Base-by-base conservation (phyloP, 805 yeast genomes). In the Wickerhamomyces xylosicus region DNA sequence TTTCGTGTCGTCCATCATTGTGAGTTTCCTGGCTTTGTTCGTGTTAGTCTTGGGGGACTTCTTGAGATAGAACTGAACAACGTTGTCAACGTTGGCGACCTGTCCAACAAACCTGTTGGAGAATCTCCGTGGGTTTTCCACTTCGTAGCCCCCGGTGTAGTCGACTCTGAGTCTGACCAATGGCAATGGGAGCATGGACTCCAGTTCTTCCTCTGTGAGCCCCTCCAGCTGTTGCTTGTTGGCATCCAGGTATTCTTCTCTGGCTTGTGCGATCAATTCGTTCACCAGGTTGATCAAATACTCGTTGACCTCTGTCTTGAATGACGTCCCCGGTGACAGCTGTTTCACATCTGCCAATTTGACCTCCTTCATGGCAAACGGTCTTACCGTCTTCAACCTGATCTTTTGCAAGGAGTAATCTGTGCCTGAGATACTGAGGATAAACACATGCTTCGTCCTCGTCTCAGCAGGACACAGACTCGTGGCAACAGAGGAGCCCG, bases 401-500 rank as follows among this genome's bases (percentile, higher is more conserved):
- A 87, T 68, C 6, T 80, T 71, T 47, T 81, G 79, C 19, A 82
- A 39, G 1, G 71, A 58, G 48, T 73, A 76, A 34, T 74, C 65
- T 32, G 63, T 67, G 3, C 76, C 78, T n/a, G 72, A 67, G 16
- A 90, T 64, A 35, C 74, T 76, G 44, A 92, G 47, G 2, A 92
- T 64, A 40, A 82, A 89, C 0, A 79, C 89, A 54, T 77, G 71
- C 54, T 92, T 92, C 27, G 70, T 74, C 14, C 74, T 67, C 0
- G 85, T 72, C 54, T 92, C 98, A 10, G 90, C 94, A 38, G 83
- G 92, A 42, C 84, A 74, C 19, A 92, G 64, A 3, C 95, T 79
- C 0, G 98, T 92, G 0, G 95, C 97, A 15, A 92, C 83, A 0
- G 95, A 83, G 1, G 95, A 85, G 1, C 98, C 98, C 0, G 95